Evolutionary conservation across 306 rosid species (phyloP), one percentile per base, ranked within the genome.

Genomic region (Cicer chorassanicum): DNA sequence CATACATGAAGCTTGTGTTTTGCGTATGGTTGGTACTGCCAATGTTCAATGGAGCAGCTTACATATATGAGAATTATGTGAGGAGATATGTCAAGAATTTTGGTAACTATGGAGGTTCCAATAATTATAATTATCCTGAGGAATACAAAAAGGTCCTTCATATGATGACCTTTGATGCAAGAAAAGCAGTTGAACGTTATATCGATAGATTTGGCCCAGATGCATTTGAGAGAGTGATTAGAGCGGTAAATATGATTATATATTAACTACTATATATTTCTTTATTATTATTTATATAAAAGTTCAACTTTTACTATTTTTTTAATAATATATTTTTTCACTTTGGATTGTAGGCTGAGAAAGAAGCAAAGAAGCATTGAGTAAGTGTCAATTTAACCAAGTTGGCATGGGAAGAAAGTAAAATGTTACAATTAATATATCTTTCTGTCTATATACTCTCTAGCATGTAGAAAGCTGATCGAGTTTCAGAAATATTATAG

Each of bases 21-120:
- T 90, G 99, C 82, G 29, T 80, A 60, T 95, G 98, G 99, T 39
- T 95, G 61, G 98, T 95, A 21, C 77, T 95, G 75, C 99, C 99
- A 8, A 80, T 74, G 74, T 95, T 92, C 89, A 95, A 90, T 74
- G 98, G 98, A 56, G 97, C 97, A 21, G 96, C 99, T 5, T 95
- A 90, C 72, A 82, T 94, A 62, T 88, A 90, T 44, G 95, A 78
- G 76, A 94, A 88, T 56, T 67, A 61, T 62, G 98, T 82, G 76
- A 93, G 98, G 50, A 75, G 83, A 75, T 93, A 88, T 53, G 76
- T 92, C 0, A 94, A 87, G 82, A 81, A 68, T 1, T 42, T 89
- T 8, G 88, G 84, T 21, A 67, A 73, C 21, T 66, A 82, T 43
- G 77, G 79, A 59, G 65, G 42, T 72, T 66, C 16, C 9, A 39